Conservation (phyloP, 805 yeast species). For the Yamadazyma philogaea region DNA sequence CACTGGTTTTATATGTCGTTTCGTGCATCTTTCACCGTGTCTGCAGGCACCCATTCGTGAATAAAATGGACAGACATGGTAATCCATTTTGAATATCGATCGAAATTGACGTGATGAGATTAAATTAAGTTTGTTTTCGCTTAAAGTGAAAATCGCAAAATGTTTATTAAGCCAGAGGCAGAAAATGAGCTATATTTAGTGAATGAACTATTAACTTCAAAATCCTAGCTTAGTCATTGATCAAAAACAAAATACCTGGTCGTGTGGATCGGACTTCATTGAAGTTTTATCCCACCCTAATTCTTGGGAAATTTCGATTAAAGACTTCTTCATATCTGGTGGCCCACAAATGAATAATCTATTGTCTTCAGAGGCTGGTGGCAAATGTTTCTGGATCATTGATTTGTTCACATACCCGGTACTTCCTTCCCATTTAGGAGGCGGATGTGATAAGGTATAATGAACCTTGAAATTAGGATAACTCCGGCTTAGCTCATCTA, state of each 20-base stretch:
- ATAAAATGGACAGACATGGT: conserved; percentile 53
- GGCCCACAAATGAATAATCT: conserved; percentile 76
- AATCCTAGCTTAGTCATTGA: background rate
- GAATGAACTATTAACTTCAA: conserved; percentile 1
- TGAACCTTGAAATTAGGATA: conserved; percentile 62
- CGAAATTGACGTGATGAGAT: too few relatives aligned
- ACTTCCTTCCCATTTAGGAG: conserved; percentile 53
- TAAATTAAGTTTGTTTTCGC: background rate
- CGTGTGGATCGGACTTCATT: conserved; percentile 46
- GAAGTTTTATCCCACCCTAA: conserved; percentile 59
- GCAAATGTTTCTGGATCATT: conserved; percentile 51
- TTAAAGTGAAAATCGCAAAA: too few relatives aligned
- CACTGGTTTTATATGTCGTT: conserved; percentile 66
- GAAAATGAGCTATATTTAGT: background rate
- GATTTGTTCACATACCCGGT: conserved; percentile 61
- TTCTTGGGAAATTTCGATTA: conserved; percentile 49
- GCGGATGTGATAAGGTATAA: conserved; percentile 51
- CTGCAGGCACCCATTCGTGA: conserved; percentile 88
- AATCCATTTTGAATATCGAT: too few relatives aligned
- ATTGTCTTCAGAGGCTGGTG: conserved; percentile 45
- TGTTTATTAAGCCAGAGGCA: too few relatives aligned
- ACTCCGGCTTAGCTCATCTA: conserved; percentile 62
- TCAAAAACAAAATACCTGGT: conserved; percentile 58
- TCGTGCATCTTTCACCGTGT: conserved; percentile 84
- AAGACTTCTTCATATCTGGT: conserved; percentile 56